Base-by-base conservation (phyloP, 805 yeast species). In the Wickerhamiella dianesei region DNA sequence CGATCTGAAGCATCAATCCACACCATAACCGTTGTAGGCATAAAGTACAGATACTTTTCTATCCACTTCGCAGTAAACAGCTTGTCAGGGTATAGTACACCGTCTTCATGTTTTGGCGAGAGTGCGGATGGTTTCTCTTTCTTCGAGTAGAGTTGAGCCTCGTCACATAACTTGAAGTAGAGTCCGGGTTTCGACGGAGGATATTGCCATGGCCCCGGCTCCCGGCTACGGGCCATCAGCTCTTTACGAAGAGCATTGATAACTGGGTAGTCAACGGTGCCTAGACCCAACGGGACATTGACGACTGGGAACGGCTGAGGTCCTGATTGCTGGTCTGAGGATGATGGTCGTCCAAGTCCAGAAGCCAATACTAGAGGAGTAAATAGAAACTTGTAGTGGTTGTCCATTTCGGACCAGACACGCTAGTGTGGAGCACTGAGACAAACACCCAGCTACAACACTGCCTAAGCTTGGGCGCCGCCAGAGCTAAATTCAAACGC, bases 61-160 rank as follows among this genome's bases (percentile, higher is more conserved):
- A 77, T 49, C 85, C 84, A 79, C 21, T 71, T 63, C 1, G 57
- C 52, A 1, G 72, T 65, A 25, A 75, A 55, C 1, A 75, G 52
- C 0, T 71, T 69, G 35, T 67, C 62, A 1, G 75, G 73, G 50
- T 59, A 68, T 25, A 69, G 47, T 1, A 58, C 54, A 0, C 73
- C 64, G 2, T 62, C 61, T n/a, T 64, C 63, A 43, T 69, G 65
- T 43, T 67, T 62, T 2, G 80, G 79, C 0, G 79, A 74, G 9
- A 66, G 49, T 4, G 53, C 51, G 2, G 68, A 61, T 17, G 65
- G 65, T 41, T 43, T 35, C 22, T 43, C 48, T 35, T 40, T 35
- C 16, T 32, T 35, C 16, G 53, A 40, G 17, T 53, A 52, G 3
- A 50, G 19, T 5, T 42, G 21, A 13, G 42, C 40, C 5, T n/a